phyloP scores from a whole-genome alignment of 2,329 filamentous ascomycete genomes.

The Xylariales sp. region DNA sequence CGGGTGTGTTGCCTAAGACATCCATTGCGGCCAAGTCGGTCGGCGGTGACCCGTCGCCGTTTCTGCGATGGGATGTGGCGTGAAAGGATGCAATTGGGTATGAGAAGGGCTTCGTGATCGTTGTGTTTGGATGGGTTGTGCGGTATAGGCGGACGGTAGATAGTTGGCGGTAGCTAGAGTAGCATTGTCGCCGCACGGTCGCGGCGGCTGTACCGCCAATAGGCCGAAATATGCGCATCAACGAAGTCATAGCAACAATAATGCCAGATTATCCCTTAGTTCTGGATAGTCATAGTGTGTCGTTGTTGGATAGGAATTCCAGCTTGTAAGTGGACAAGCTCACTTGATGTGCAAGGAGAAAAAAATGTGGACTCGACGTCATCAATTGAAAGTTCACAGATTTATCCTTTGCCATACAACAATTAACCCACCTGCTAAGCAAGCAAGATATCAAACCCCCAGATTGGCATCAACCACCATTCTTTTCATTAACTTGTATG shows the following conservation, averaged over 20 bases:
- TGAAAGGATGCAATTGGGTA: constrained; percentile 41
- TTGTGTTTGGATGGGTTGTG: constrained; percentile 9
- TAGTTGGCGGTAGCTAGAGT: constrained; percentile 30
- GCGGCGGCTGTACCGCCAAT: constrained; percentile 30
- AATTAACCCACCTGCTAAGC: constrained; percentile 6
- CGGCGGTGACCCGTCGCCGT: constrained; percentile 49
- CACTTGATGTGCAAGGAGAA: constrained; percentile 30
- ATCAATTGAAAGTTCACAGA: constrained; percentile 35
- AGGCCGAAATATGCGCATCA: constrained; percentile 39
- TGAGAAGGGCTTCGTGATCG: constrained; percentile 18
- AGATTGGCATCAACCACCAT: constrained; percentile 3
- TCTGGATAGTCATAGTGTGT: constrained; percentile 24
- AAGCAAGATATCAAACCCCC: neutral
- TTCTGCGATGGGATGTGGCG: constrained; percentile 34
- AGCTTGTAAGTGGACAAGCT: constrained; percentile 30
- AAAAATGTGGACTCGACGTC: constrained; percentile 45
- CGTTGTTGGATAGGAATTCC: constrained; percentile 22
- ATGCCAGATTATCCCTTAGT: constrained; percentile 15
- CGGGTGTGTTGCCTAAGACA: constrained; percentile 79
- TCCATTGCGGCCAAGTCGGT: constrained; percentile 81
- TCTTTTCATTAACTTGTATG: neutral
- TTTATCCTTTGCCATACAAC: neutral
- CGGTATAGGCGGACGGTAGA: constrained; percentile 18
- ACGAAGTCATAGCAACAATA: constrained; percentile 42
- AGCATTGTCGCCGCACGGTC: constrained; percentile 32